A percentile compares a stretch with the other conserved stretches of the same genome.
These are phyloP conservation scores for Mucuna pruriens DNA, from an alignment of 306 rosid species.

Conservation along the genomic window DNA sequence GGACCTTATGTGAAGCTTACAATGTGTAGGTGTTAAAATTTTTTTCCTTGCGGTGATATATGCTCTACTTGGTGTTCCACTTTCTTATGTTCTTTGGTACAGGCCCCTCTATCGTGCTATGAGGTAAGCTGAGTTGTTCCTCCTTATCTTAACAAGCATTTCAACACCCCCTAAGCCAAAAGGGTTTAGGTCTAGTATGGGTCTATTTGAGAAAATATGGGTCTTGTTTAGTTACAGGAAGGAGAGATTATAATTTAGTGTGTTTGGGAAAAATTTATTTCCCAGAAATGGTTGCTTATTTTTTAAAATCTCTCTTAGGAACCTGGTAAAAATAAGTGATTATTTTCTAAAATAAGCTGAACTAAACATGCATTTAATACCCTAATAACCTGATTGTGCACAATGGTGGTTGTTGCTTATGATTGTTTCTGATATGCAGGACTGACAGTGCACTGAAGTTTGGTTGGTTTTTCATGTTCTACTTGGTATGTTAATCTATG, in stretches of 20 bases:
- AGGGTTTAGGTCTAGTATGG: conserved; percentile 12
- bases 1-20: conserved; percentile 39
- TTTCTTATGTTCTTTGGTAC: conserved; percentile 96
- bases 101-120: conserved; percentile 98
- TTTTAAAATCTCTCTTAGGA: neutral
- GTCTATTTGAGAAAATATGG: too few species aligned
- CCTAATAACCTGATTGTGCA: conserved; percentile 3
- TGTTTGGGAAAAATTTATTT: neutral
- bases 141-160: conserved; percentile 26
- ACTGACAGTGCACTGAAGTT: conserved; percentile 97
- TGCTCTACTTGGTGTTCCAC: conserved; percentile 87
- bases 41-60: conserved; percentile 97
- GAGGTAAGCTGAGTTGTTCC: conserved; percentile 57
- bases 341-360: neutral
- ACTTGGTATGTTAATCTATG: conserved; percentile 66
- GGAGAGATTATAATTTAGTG: conserved; percentile 13
- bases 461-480: conserved; percentile 94
- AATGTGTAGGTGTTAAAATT: conserved; percentile 77
- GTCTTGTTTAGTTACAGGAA: conserved; percentile 13
- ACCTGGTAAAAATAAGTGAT: neutral
- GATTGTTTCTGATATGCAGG: conserved; percentile 62
- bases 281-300: neutral
- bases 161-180: neutral
- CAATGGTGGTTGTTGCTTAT: conserved; percentile 29
- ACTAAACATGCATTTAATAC: neutral